phyloP scores from a whole-genome alignment of 176 grass and related monocot species.

The Pharus latifolius region DNA sequence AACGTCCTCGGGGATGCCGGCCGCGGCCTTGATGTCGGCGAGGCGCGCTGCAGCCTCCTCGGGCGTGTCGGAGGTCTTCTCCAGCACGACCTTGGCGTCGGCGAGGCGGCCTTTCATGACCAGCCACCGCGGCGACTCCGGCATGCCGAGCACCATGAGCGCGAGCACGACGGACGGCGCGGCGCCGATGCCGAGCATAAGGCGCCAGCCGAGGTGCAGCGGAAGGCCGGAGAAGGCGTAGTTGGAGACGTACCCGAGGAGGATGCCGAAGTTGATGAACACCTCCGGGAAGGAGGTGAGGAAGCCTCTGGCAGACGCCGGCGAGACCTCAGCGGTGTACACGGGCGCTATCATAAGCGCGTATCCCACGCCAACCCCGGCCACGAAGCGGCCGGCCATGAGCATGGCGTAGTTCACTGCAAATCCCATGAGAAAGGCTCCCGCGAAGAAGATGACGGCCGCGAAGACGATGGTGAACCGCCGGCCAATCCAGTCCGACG shows the following conservation, averaged over 20 bases:
- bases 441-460: conserved; percentile 63
- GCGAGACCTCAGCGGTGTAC: conserved; percentile 77
- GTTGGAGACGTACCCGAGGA: conserved; percentile 81
- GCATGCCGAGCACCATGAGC: conserved; percentile 58
- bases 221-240: conserved; percentile 43
- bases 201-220: conserved; percentile 37
- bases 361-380: conserved; percentile 70
- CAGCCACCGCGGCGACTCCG: conserved; percentile 77
- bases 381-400: conserved; percentile 72
- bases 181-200: conserved; percentile 74
- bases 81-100: conserved; percentile 52
- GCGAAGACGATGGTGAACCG: conserved; percentile 72
- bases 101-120: conserved; percentile 64
- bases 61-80: conserved; percentile 45
- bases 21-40: conserved; percentile 49
- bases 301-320: conserved; percentile 57
- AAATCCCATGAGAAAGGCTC: conserved; percentile 71
- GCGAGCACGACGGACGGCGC: conserved; percentile 57
- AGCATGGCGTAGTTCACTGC: conserved; percentile 62
- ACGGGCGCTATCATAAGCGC: conserved; percentile 81
- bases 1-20: conserved; percentile 47
- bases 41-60: conserved; percentile 63
- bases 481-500: conserved; percentile 76
- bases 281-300: conserved; percentile 84
- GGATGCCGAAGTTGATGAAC: conserved; percentile 85